phyloP scores from a whole-genome alignment of 2,329 filamentous ascomycete genomes.

The Paecilomyces dactylethromorphus region DNA sequence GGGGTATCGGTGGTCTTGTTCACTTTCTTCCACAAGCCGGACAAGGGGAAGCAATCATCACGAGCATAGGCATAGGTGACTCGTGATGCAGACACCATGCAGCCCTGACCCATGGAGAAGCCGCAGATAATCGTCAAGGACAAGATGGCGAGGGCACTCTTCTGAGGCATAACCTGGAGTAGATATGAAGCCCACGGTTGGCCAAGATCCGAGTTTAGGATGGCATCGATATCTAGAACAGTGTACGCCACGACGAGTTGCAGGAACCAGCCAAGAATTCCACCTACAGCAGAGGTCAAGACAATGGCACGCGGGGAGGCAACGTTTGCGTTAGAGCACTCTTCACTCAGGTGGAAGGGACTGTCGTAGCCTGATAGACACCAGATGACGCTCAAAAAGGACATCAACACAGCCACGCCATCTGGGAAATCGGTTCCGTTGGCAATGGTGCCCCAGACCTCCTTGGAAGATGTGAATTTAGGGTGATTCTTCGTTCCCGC shows the following conservation, averaged over 20 bases:
- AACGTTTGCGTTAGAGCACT: conserved; percentile 66
- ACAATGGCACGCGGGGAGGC: conserved; percentile 67
- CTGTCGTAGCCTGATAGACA: conserved; percentile 63
- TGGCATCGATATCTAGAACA: conserved; percentile 55
- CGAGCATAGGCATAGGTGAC: conserved; percentile 69
- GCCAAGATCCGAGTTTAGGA: conserved; percentile 56
- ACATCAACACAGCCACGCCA: conserved; percentile 64
- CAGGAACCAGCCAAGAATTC: conserved; percentile 64
- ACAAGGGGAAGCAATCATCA: conserved; percentile 62
- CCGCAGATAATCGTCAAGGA: conserved; percentile 61
- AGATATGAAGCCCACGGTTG: conserved; percentile 67
- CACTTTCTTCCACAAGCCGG: conserved; percentile 52
- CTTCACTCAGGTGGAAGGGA: conserved; percentile 67
- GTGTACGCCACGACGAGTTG: conserved; percentile 69
- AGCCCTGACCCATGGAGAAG: conserved; percentile 67
- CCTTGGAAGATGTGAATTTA: conserved; percentile 51
- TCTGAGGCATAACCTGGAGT: conserved; percentile 57
- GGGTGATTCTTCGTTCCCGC: conserved; percentile 51
- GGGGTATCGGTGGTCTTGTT: conserved; percentile 58
- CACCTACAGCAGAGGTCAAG: conserved; percentile 60
- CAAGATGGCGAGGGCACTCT: conserved; percentile 56
- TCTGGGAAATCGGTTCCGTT: conserved; percentile 61
- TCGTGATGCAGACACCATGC: conserved; percentile 61
- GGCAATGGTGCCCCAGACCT: conserved; percentile 62
- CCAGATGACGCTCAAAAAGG: conserved; percentile 65